These are phyloP conservation scores for Amanita inopinata DNA, from an alignment of 768 basidiomycete genomes.

Conservation along the genomic window DNA sequence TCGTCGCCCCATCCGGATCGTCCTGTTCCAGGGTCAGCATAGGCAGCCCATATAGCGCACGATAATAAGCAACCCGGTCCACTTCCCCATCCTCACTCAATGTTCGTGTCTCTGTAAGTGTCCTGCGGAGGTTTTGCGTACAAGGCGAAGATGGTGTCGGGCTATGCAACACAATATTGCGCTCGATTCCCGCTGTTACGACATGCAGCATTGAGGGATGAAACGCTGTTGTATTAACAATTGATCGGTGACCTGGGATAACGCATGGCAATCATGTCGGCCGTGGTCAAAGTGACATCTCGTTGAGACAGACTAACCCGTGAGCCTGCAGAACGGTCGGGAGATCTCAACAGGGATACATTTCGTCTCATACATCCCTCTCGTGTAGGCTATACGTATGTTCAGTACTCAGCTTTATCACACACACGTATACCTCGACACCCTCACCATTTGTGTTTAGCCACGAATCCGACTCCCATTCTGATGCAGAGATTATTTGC, in stretches of 20 bases:
- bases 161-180: conserved; percentile 58
- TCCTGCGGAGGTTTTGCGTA: conserved; percentile 33
- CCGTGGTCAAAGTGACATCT: background rate
- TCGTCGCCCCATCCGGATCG: conserved; percentile 34
- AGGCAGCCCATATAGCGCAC: conserved; percentile 22
- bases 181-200: conserved; percentile 67
- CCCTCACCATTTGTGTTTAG: conserved; percentile 29
- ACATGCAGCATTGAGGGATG: conserved; percentile 64
- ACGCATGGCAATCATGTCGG: background rate
- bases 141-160: conserved; percentile 49
- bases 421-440: background rate
- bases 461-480: conserved; percentile 33
- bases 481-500: conserved; percentile 29
- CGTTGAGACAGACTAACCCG: conserved; percentile 31
- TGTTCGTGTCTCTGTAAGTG: conserved; percentile 38
- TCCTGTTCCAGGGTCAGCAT: conserved; percentile 20
- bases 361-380: conserved; percentile 27
- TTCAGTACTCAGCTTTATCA: too few species aligned
- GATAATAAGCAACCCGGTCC: conserved; percentile 27
- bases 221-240: conserved; percentile 65
- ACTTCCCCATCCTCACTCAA: conserved; percentile 25
- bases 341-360: conserved; percentile 54
- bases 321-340: conserved; percentile 50
- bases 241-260: conserved; percentile 56
- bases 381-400: conserved; percentile 34